Evolutionary conservation across 2,329 filamentous ascomycete species (phyloP).

Genomic region (Remersonia thermophila): DNA sequence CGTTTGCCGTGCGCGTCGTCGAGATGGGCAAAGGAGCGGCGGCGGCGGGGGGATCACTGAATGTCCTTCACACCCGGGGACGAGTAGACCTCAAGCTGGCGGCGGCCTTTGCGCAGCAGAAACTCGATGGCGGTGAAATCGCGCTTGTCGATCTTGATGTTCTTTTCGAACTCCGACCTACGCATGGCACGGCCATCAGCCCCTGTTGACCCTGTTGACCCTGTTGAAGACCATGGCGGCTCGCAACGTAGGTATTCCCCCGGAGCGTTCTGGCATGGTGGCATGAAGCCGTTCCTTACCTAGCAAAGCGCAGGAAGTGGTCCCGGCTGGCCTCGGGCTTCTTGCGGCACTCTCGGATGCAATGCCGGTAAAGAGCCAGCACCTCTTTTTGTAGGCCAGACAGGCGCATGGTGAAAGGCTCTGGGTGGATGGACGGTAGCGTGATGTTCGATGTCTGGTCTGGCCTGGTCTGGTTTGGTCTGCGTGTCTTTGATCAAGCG

Average conservation of each 20-base stretch:
- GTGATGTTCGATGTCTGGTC: background rate
- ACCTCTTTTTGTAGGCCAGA: slow-evolving; percentile 90
- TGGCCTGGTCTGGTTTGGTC: too few species aligned
- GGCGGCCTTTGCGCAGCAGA: slow-evolving; percentile 64
- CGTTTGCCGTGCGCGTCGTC: too few species aligned
- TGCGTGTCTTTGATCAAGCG: too few species aligned
- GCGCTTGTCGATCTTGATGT: slow-evolving; percentile 59
- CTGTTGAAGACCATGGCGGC: too few species aligned
- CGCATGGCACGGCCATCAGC: slow-evolving; percentile 6
- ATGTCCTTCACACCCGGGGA: slow-evolving; percentile 71
- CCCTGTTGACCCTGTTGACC: background rate
- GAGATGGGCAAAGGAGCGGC: too few species aligned
- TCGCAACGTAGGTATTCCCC: too few species aligned
- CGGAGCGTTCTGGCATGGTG: too few species aligned
- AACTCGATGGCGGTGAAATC: slow-evolving; percentile 83
- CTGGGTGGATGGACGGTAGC: too few species aligned
- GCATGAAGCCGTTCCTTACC: too few species aligned
- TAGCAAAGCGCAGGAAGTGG: slow-evolving; percentile 53
- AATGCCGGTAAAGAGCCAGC: slow-evolving; percentile 72
- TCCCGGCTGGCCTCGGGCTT: slow-evolving; percentile 51
- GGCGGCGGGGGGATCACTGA: too few species aligned
- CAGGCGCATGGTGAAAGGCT: slow-evolving; percentile 32
- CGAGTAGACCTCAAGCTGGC: slow-evolving; percentile 74
- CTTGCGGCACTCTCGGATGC: slow-evolving; percentile 65
- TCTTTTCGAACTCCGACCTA: slow-evolving; percentile 66